These are phyloP conservation scores for Paradendryphiella salina DNA, from an alignment of 2,329 filamentous ascomycete species.

Conservation along the genomic window DNA sequence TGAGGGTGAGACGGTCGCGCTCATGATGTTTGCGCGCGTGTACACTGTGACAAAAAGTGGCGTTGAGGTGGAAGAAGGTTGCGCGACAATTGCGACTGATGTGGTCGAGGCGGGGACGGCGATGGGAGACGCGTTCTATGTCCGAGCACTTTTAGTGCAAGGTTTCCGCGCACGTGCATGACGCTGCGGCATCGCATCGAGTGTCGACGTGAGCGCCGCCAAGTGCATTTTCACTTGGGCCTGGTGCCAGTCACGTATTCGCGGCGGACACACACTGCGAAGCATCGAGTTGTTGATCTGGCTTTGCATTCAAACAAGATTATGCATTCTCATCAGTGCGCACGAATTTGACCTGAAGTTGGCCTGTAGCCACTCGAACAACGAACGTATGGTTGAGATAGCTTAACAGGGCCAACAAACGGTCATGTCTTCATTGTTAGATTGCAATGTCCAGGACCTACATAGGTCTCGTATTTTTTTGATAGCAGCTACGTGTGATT, in stretches of 20 bases:
- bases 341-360: too few relatives aligned
- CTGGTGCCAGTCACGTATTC: neutral
- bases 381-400: too few relatives aligned
- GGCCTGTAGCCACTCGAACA: too few relatives aligned
- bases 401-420: too few relatives aligned
- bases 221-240: neutral
- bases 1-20: conserved; percentile 32
- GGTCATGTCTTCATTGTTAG: too few relatives aligned
- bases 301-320: too few relatives aligned
- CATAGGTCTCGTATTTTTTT: too few relatives aligned
- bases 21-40: conserved; percentile 38
- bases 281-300: too few relatives aligned
- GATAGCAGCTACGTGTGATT: too few relatives aligned
- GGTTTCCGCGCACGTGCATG: conserved; percentile 17
- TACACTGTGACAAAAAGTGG: conserved; percentile 3
- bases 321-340: too few relatives aligned
- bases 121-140: conserved; percentile 24
- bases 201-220: neutral
- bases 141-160: conserved; percentile 21
- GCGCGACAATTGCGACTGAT: conserved; percentile 27
- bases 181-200: conserved; percentile 9
- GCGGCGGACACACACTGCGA: too few relatives aligned
- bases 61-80: conserved; percentile 11
- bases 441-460: too few relatives aligned
- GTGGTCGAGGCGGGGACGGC: conserved; percentile 23